These are phyloP conservation scores for Meira miltonrushii DNA, from an alignment of 1,284 basidiomycete genomes.

Conservation along the genomic window DNA sequence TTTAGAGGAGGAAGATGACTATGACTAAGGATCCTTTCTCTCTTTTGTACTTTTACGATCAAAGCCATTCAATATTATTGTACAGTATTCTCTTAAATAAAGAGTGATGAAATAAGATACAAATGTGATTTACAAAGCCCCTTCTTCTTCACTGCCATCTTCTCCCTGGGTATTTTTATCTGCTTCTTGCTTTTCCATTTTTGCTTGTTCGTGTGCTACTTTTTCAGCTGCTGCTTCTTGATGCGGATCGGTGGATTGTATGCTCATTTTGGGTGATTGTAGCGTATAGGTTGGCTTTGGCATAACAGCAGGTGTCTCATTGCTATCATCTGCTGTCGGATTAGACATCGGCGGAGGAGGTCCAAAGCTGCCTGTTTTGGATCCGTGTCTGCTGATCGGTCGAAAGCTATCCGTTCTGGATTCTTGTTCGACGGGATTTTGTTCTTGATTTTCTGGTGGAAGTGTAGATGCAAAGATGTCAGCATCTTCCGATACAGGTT, in stretches of 20 bases:
- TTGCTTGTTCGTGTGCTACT: background rate
- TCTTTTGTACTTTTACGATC: background rate
- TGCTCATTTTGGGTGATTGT: background rate
- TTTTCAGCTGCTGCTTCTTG: constrained; percentile 9
- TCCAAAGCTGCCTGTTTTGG: too few relatives aligned
- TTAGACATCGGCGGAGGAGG: too few relatives aligned
- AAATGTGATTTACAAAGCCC: background rate
- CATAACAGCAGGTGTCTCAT: too few relatives aligned
- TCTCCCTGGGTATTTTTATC: constrained; percentile 1
- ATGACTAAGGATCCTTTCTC: constrained; percentile 28
- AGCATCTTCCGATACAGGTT: too few relatives aligned
- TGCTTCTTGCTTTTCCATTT: background rate
- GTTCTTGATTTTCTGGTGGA: too few relatives aligned
- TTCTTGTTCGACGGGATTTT: too few relatives aligned
- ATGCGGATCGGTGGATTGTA: background rate
- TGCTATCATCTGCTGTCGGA: too few relatives aligned
- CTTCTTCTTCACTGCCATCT: background rate
- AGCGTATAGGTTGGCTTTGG: too few relatives aligned
- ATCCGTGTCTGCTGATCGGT: too few relatives aligned
- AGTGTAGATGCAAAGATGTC: too few relatives aligned
- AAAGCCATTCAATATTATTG: background rate
- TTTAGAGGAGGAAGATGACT: constrained; percentile 50
- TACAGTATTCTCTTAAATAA: background rate
- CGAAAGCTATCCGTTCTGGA: too few relatives aligned
- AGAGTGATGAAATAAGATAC: background rate